Evolutionary conservation across 2,329 filamentous ascomycete genomes (phyloP), one percentile per base, ranked within the genome.

Genomic region (Cladophialophora exuberans): DNA sequence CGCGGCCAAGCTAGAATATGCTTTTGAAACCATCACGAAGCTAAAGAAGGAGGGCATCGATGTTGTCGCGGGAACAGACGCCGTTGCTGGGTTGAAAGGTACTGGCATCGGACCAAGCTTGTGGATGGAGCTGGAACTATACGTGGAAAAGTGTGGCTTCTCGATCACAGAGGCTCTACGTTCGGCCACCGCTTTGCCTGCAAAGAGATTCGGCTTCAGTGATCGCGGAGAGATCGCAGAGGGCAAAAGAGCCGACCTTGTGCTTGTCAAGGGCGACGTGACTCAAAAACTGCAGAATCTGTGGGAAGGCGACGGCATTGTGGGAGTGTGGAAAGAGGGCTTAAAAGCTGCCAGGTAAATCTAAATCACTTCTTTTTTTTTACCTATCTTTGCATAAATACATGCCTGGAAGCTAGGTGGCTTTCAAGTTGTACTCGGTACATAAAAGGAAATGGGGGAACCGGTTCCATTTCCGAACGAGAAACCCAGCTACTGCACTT

Each of bases 11-110:
- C 28, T 64, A 7, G 61, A 64, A 11, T 57, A 63, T 31, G 59
- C 54, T 10, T 60, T 58, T 26, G 43, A 63, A 30, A 60, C 61
- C 10, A 44, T 65, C 26, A 56, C 36, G 17, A 56, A 53, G 30
- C 57, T 67, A 18, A 62, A 65, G 31, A 52, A 60, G 23, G 60
- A 57, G 15, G 65, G 65, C 3, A 61, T 69, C n/a, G 65, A 67
- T 31, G 59, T 69, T 30, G 60, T 70, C n/a, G 67, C 66, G 1
- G 67, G 68, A 3, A 70, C 68, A 10, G 67, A 71, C 53, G 57
- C 65, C 1, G 60, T 65, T 13, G 59, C 58, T 7, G 57, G 57
- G 1, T 53, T 64, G n/a, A 55, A 59, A 26, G 61, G 63, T 3
- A 60, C 60, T 4, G 57, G 53, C 7, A 61, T 65, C 20, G 62